These are phyloP conservation scores for Phytophthora tentaculata DNA, from an alignment of 352 stramenopile genomes.

Conservation along the genomic window DNA sequence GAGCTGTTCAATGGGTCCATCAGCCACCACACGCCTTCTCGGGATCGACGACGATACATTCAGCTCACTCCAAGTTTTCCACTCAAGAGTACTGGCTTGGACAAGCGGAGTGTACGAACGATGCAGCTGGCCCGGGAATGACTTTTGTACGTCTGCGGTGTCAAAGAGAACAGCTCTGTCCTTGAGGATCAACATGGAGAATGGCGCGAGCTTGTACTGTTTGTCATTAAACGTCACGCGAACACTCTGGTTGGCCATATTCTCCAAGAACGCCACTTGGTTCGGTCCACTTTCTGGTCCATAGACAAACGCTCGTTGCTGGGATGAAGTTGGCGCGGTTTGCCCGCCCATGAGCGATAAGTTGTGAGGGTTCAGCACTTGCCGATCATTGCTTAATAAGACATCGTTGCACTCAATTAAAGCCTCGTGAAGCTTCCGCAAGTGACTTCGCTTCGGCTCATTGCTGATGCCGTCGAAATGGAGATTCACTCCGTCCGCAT, in stretches of 20 bases:
- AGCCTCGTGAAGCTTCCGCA: conserved; percentile 63
- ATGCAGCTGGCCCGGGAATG: conserved; percentile 47
- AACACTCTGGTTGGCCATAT: conserved; percentile 37
- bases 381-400: conserved; percentile 53
- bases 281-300: conserved; percentile 22
- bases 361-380: conserved; percentile 51
- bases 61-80: conserved; percentile 63
- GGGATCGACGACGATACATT: conserved; percentile 33
- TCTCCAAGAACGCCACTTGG: conserved; percentile 65
- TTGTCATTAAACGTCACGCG: conserved; percentile 43
- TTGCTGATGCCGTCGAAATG: conserved; percentile 74
- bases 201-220: conserved; percentile 44
- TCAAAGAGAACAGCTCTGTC: conserved; percentile 54
- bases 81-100: conserved; percentile 35
- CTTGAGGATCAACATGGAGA: conserved; percentile 62
- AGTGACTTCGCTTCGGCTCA: conserved; percentile 71
- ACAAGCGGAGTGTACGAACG: conserved; percentile 56
- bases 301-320: conserved; percentile 63
- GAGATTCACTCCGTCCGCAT: conserved; percentile 72
- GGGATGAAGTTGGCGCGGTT: conserved; percentile 12
- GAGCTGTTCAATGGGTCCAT: conserved; percentile 60
- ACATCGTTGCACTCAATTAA: conserved; percentile 66
- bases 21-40: conserved; percentile 44
- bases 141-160: conserved; percentile 53
- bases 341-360: conserved; percentile 14